Evolutionary conservation across 139 green algal genomes (phyloP).

Genomic region (Tetraselmis striata): DNA sequence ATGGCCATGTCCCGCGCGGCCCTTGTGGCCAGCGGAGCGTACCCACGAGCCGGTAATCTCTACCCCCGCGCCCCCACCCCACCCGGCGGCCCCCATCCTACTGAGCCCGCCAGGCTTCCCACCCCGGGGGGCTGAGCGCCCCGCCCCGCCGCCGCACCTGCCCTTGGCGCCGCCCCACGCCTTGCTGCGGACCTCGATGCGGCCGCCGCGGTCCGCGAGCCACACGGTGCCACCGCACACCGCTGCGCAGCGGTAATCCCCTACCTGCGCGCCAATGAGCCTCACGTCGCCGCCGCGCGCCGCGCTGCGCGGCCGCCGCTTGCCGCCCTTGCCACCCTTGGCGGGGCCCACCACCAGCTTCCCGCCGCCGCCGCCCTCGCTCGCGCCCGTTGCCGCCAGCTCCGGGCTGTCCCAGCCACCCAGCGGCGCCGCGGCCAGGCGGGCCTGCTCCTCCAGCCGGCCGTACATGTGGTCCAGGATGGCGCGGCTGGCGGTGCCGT

Average conservation of each 20-base stretch:
- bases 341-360: too few relatives aligned
- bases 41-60: too few relatives aligned
- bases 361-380: too few relatives aligned
- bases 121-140: too few relatives aligned
- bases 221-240: not conserved
- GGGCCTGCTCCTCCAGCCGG: not conserved
- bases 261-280: not conserved
- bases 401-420: not conserved
- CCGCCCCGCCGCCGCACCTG: not conserved
- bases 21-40: too few relatives aligned
- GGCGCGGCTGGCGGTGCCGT: not conserved
- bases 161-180: not conserved
- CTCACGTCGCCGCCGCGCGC: not conserved
- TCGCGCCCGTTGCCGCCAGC: not conserved
- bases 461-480: not conserved
- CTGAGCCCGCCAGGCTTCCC: too few relatives aligned
- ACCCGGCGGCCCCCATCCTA: too few relatives aligned
- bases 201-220: not conserved
- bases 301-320: not conserved
- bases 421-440: not conserved
- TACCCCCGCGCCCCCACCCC: too few relatives aligned
- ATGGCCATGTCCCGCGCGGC: too few relatives aligned
- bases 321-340: too few relatives aligned
- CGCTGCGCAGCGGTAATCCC: not conserved
- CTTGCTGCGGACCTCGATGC: not conserved